Percentiles rank a stretch among this genome's conserved stretches.
Conservation (phyloP, 495 filamentous ascomycete species). For the Aspergillus mulundensis region DNA sequence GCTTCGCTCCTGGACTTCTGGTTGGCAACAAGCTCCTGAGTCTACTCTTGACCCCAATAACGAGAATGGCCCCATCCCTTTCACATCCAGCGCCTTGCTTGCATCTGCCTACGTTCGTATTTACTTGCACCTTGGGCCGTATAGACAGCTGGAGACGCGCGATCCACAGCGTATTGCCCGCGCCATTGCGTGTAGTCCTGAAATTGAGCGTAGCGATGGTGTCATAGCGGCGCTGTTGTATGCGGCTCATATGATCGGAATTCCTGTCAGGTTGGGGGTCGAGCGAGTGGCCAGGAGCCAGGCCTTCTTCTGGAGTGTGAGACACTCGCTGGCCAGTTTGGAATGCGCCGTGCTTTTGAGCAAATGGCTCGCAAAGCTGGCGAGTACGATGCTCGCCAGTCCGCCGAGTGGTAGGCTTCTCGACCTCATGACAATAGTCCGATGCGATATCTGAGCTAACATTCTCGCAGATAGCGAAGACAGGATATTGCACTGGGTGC, state of each 20-base stretch:
- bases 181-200: constrained; percentile 30
- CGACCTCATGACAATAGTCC: too few species aligned
- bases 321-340: constrained; percentile 44
- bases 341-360: constrained; percentile 47
- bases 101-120: constrained; percentile 40
- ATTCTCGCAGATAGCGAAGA: constrained; percentile 32
- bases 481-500: constrained; percentile 36
- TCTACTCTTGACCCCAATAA: constrained; percentile 41
- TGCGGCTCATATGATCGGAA: constrained; percentile 36
- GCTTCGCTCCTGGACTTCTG: constrained; percentile 37
- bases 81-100: constrained; percentile 37
- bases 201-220: constrained; percentile 34
- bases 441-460: too few species aligned
- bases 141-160: constrained; percentile 35
- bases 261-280: constrained; percentile 38
- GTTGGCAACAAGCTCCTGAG: constrained; percentile 42
- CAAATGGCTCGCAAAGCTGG: constrained; percentile 37
- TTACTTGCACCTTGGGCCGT: constrained; percentile 34
- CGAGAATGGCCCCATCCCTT: constrained; percentile 38
- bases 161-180: constrained; percentile 33
- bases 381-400: not conserved
- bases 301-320: constrained; percentile 48
- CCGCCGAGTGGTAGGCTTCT: constrained; percentile 26
- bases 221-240: constrained; percentile 38
- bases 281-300: constrained; percentile 43